Conservation (phyloP, 139 green algal genomes). For the Coelastrella sp. region DNA sequence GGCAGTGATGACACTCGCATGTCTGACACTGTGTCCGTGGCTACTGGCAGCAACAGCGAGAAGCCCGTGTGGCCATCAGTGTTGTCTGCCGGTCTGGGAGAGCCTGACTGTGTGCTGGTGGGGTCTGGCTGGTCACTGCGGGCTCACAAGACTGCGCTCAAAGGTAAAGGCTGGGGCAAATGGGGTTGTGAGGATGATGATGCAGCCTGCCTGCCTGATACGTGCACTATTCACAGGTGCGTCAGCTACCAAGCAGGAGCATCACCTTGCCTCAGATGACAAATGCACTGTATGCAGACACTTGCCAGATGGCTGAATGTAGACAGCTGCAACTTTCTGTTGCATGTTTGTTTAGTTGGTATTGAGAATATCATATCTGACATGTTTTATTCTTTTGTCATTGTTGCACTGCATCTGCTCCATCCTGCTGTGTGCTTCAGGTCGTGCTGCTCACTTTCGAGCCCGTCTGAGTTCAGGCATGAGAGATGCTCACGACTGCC, state of each 20-base stretch:
- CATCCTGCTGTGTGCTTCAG: constrained; percentile 31
- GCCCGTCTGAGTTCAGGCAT: constrained; percentile 28
- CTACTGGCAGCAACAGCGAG: neutral
- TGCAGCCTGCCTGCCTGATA: no score
- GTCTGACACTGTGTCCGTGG: neutral
- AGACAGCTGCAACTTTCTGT: no score
- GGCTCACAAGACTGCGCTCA: constrained; percentile 42
- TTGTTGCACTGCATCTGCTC: neutral
- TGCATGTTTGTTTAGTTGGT: no score
- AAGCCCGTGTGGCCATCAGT: neutral
- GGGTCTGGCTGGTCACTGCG: constrained; percentile 32
- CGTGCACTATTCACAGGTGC: no score
- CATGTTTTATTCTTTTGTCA: neutral
- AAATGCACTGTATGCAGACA: no score
- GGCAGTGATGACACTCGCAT: constrained; percentile 16
- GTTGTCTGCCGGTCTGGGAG: neutral
- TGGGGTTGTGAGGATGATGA: neutral
- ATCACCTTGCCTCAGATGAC: neutral
- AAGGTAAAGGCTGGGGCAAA: neutral
- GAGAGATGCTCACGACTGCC: constrained; percentile 37
- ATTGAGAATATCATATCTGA: no score
- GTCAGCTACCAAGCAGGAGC: no score
- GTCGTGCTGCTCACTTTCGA: constrained; percentile 38
- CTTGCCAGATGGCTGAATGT: no score
- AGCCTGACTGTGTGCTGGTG: constrained; percentile 39